Base-by-base conservation (phyloP, 2,329 filamentous ascomycete genomes). In the Sarocladium oryzae region DNA sequence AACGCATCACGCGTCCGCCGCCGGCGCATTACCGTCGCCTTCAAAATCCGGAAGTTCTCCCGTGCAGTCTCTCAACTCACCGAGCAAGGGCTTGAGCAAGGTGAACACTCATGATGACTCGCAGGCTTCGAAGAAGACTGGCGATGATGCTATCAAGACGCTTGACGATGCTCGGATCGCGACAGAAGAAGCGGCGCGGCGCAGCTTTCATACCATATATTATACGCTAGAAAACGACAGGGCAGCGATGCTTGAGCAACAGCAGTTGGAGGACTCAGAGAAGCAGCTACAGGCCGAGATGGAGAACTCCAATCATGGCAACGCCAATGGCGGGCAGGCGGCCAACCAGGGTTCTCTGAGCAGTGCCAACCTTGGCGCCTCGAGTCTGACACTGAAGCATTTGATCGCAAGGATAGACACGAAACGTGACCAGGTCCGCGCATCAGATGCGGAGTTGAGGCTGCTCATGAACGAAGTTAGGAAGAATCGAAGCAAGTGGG, bases 401-500 rank as follows among this genome's bases (percentile, higher is more conserved):
- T 82, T 99, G 55, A 97, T 99, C 63, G 89, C 91, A 37, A 83
- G 91, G 52, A 96, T 99, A 63, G 93, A 99, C 67, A 82, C 88
- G 69, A 93, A 96, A 71, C 85, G 93, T 62, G 85, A 89, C 57
- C 83, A 89, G 71, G 92, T 99, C 50, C 82, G 85, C 65, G 92
- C 93, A 16, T 95, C 91, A 1, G 93, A 99, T 71, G 87, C 90
- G 21, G 92, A 99, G 64, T 75, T 99, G 54, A 84, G 93, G 54
- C 89, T 86, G 48, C 73, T 99, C 53, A 96, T 99, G 80, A 96
- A 93, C 61, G 93, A 99, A 68, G 93, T 99, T 16, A 83, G 93
- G 56, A 99, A 97, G 69, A 97, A 97, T 60, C 80, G 93, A 61
- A 97, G 92, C 69, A 99, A 99, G 71, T 99, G 93, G 93, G 92